These are phyloP conservation scores for Verticillium isaacii DNA, from an alignment of 2,329 filamentous ascomycete genomes.

Conservation along the genomic window DNA sequence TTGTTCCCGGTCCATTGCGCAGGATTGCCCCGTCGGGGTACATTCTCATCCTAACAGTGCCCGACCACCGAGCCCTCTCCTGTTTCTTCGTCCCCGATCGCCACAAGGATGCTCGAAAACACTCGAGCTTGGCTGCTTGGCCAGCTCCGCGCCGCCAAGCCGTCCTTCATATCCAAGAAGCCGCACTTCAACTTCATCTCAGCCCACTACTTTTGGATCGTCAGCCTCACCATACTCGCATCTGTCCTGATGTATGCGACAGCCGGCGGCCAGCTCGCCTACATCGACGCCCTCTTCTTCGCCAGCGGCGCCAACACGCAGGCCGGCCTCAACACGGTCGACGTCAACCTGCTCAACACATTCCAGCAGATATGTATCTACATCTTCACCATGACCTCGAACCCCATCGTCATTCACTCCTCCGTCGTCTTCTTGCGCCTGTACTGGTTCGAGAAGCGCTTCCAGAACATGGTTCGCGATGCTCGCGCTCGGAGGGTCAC, in stretches of 20 bases:
- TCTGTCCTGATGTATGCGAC: constrained; percentile 72
- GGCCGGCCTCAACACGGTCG: constrained; percentile 81
- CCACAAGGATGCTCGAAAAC: not conserved
- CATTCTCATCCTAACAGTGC: not conserved
- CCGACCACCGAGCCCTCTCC: not conserved
- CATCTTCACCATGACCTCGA: constrained; percentile 66
- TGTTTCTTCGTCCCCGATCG: not conserved
- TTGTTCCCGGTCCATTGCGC: not conserved
- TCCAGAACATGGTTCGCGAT: constrained; percentile 76
- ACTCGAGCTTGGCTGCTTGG: constrained; percentile 14
- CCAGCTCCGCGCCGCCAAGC: constrained; percentile 46
- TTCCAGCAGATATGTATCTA: constrained; percentile 73
- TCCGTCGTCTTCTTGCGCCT: constrained; percentile 87
- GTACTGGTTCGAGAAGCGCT: constrained; percentile 98
- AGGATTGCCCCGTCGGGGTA: not conserved
- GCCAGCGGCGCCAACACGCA: constrained; percentile 84
- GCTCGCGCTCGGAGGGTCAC: constrained; percentile 62
- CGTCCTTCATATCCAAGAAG: constrained; percentile 52
- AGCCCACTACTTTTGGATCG: constrained; percentile 78
- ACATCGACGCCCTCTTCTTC: constrained; percentile 88
- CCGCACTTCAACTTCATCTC: constrained; percentile 79
- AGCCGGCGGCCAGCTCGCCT: constrained; percentile 55
- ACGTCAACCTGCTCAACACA: constrained; percentile 62
- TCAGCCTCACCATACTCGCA: constrained; percentile 65
- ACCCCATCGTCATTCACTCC: constrained; percentile 79